Conservation (phyloP, 2,329 filamentous ascomycete genomes). For the Volutella citrinella region DNA sequence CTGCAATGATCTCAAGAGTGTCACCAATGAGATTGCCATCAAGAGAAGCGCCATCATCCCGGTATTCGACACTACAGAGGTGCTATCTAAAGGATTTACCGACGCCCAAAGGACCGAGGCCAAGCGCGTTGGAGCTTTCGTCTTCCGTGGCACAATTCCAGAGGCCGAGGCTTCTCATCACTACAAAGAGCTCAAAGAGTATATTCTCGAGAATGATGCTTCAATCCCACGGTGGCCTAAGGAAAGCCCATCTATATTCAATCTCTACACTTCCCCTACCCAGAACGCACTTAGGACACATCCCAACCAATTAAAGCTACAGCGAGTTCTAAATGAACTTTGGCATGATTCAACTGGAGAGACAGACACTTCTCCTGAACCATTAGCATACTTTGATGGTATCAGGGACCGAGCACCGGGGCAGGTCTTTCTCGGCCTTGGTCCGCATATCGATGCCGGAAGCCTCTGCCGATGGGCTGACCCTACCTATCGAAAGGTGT, state of each 20-base stretch:
- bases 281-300: constrained; percentile 37
- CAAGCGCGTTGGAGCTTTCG: constrained; percentile 22
- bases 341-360: constrained; percentile 32
- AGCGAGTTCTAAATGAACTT: constrained; percentile 35
- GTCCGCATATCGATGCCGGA: constrained; percentile 43
- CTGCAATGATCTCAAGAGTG: constrained; percentile 31
- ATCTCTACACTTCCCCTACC: constrained; percentile 36
- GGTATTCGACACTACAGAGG: constrained; percentile 22
- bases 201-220: constrained; percentile 30
- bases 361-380: constrained; percentile 31
- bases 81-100: constrained; percentile 21
- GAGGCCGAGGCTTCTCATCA: constrained; percentile 19
- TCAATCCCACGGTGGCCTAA: constrained; percentile 32
- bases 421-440: constrained; percentile 36
- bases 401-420: constrained; percentile 36
- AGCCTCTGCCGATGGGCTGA: constrained; percentile 42
- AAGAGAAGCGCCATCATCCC: constrained; percentile 33
- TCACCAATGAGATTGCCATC: constrained; percentile 35
- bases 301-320: constrained; percentile 34
- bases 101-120: constrained; percentile 22
- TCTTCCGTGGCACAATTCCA: constrained; percentile 19
- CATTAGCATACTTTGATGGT: constrained; percentile 38
- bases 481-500: constrained; percentile 33
- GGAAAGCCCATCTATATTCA: constrained; percentile 36
- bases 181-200: constrained; percentile 30